These are phyloP conservation scores for Thielaviopsis euricoi DNA, from an alignment of 2,329 filamentous ascomycete species.

Conservation along the genomic window DNA sequence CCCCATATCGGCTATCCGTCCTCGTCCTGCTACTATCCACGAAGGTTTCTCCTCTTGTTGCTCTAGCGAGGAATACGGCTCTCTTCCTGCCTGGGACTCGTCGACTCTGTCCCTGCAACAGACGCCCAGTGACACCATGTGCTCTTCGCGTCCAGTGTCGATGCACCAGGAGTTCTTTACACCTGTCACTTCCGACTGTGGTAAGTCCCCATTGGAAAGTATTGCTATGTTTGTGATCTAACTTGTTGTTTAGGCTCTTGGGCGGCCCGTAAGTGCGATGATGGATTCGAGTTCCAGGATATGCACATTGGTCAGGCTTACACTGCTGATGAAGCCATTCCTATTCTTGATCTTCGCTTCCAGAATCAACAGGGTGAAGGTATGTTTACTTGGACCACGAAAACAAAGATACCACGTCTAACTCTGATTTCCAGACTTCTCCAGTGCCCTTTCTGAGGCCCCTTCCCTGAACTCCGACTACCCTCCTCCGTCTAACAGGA, in stretches of 20 bases:
- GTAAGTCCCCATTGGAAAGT: slow-evolving; percentile 22
- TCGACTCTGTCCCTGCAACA: slow-evolving; percentile 34
- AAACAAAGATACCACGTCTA: slow-evolving; percentile 35
- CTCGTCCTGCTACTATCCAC: slow-evolving; percentile 42
- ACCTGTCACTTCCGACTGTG: slow-evolving; percentile 29
- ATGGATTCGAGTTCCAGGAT: slow-evolving; percentile 38
- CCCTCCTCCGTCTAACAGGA: slow-evolving; percentile 48
- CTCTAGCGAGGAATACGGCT: slow-evolving; percentile 34
- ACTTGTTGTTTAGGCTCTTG: slow-evolving; percentile 3
- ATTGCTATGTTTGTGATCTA: background rate
- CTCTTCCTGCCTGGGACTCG: slow-evolving; percentile 40
- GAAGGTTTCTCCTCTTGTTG: slow-evolving; percentile 42
- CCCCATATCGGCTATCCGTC: slow-evolving; percentile 33
- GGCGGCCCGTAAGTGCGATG: slow-evolving; percentile 31
- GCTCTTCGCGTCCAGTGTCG: slow-evolving; percentile 34
- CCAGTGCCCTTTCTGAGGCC: slow-evolving; percentile 47
- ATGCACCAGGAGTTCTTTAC: slow-evolving; percentile 40
- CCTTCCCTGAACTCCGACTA: slow-evolving; percentile 52
- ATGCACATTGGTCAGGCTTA: slow-evolving; percentile 46
- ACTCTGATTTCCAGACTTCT: slow-evolving; percentile 57
- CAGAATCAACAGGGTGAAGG: slow-evolving; percentile 31
- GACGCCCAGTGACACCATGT: slow-evolving; percentile 32
- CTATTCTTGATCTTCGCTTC: slow-evolving; percentile 44
- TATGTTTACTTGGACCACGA: slow-evolving; percentile 36
- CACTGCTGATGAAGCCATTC: slow-evolving; percentile 45